Percentiles rank a stretch among this genome's conserved stretches.
These are phyloP conservation scores for Bruguiera hainesii DNA, from an alignment of 441 rosid genomes.

Conservation along the genomic window DNA sequence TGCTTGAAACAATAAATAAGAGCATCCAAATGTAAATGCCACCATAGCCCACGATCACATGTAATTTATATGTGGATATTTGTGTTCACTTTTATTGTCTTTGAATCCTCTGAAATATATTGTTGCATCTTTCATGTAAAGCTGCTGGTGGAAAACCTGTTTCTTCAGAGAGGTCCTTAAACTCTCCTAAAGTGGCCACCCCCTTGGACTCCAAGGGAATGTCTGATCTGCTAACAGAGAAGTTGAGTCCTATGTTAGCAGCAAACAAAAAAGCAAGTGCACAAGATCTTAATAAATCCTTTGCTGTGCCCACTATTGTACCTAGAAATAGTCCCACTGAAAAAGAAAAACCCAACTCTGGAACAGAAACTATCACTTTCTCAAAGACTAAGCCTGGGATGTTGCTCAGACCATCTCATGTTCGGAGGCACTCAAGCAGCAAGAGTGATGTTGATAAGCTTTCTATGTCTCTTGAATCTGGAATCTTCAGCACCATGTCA, in stretches of 20 bases:
- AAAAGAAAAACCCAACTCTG: conserved; percentile 46
- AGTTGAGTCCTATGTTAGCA: conserved; percentile 32
- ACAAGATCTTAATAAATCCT: conserved; percentile 39
- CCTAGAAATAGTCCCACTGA: conserved; percentile 42
- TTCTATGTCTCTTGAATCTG: conserved; percentile 39
- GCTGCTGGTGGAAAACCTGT: conserved; percentile 63
- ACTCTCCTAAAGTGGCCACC: conserved; percentile 36
- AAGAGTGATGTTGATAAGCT: conserved; percentile 53
- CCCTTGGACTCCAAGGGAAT: conserved; percentile 37
- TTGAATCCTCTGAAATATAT: conserved; percentile 20
- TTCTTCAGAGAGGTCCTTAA: conserved; percentile 41
- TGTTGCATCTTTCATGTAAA: conserved; percentile 33
- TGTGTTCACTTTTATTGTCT: conserved; percentile 1
- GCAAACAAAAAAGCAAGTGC: conserved; percentile 37
- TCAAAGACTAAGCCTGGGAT: conserved; percentile 83
- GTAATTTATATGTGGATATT: conserved; percentile 10
- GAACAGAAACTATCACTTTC: conserved; percentile 54
- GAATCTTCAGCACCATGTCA: conserved; percentile 25
- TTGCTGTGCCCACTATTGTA: conserved; percentile 32
- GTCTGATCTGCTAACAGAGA: conserved; percentile 26
- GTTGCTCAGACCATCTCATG: conserved; percentile 85
- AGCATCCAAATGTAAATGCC: too few relatives aligned
- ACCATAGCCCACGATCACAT: not conserved
- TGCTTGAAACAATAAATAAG: too few relatives aligned
- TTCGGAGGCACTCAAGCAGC: conserved; percentile 51